These are phyloP conservation scores for Gossypium davidsonii DNA, from an alignment of 441 rosid species.

Conservation along the genomic window DNA sequence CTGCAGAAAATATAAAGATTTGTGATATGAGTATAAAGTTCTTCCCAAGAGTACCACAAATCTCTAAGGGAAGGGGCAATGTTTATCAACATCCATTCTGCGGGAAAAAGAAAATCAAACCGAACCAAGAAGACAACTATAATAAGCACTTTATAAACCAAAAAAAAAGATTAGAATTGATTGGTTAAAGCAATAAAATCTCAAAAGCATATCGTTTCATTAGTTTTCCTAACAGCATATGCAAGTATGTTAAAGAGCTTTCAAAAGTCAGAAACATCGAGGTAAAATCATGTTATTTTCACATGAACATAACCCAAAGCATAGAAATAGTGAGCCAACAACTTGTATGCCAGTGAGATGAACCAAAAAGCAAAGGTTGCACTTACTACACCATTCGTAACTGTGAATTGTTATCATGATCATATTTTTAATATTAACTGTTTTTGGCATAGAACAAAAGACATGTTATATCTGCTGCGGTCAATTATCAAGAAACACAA, in stretches of 20 bases:
- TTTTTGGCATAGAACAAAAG: background rate
- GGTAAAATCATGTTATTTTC: background rate
- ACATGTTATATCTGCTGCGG: background rate
- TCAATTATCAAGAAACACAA: background rate
- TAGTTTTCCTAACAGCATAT: background rate
- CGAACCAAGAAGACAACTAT: background rate
- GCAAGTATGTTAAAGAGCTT: background rate
- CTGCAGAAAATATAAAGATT: conserved; percentile 25
- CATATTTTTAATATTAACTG: background rate
- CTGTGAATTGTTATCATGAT: background rate
- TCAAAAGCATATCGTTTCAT: background rate
- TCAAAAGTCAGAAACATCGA: background rate
- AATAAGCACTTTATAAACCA: background rate
- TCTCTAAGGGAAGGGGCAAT: background rate
- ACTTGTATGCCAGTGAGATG: background rate
- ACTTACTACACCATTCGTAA: background rate
- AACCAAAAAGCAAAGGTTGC: background rate
- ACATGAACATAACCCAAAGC: background rate
- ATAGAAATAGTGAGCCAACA: background rate
- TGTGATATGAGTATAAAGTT: conserved; percentile 6
- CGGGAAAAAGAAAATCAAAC: background rate
- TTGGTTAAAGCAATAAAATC: background rate
- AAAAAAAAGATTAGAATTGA: background rate
- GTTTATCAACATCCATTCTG: background rate
- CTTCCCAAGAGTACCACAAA: background rate